Evolutionary conservation across 2,329 filamentous ascomycete genomes (phyloP).

Genomic region (Xylariaceae sp.): DNA sequence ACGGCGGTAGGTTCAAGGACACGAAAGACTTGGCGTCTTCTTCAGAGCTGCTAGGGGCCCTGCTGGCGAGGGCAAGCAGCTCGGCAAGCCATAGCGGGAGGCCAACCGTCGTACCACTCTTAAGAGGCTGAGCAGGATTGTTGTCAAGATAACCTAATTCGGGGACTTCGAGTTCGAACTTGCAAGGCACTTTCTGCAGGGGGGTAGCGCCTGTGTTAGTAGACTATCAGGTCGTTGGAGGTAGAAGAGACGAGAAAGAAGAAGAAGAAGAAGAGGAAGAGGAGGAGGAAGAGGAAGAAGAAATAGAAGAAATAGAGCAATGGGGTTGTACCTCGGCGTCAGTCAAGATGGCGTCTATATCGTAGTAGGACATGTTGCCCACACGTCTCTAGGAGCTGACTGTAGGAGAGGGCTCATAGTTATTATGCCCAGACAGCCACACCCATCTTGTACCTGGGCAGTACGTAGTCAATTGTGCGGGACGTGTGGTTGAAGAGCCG

Average conservation of each 20-base stretch:
- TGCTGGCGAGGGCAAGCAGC: constrained; percentile 79
- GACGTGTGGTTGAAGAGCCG: background rate
- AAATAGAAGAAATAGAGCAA: background rate
- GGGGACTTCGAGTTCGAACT: constrained; percentile 88
- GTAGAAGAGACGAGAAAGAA: too few species aligned
- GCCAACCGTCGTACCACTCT: constrained; percentile 78
- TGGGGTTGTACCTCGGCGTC: constrained; percentile 71
- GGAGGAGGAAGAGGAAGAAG: background rate
- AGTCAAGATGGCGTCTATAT: constrained; percentile 83
- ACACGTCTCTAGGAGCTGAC: constrained; percentile 3
- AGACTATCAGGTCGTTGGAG: background rate
- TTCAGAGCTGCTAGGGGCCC: constrained; percentile 44
- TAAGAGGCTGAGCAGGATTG: constrained; percentile 73
- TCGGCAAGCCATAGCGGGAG: constrained; percentile 95
- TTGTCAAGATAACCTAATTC: constrained; percentile 90
- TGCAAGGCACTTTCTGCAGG: constrained; percentile 88
- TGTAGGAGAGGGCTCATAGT: constrained; percentile 8
- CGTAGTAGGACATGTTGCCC: constrained; percentile 76
- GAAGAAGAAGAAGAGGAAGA: background rate
- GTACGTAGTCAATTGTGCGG: background rate
- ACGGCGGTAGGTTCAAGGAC: constrained; percentile 80
- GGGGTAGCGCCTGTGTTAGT: constrained; percentile 20
- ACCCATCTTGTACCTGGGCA: background rate
- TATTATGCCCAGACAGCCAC: background rate
- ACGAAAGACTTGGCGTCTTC: constrained; percentile 65